Evolutionary conservation across 371 early-diverging fungal species (phyloP).

Genomic region (Zancudomyces culisetae): DNA sequence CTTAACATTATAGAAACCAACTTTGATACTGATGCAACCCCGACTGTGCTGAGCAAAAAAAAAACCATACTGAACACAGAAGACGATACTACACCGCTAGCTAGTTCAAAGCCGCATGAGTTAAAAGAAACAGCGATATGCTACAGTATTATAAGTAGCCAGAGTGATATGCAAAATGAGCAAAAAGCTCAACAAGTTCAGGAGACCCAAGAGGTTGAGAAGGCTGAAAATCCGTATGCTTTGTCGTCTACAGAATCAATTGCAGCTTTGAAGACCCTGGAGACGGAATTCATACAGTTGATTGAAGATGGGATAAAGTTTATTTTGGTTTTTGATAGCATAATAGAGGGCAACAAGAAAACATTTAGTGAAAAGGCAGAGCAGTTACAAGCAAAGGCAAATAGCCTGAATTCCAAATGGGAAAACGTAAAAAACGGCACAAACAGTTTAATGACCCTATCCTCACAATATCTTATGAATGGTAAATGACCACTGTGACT

Average conservation of each 20-base stretch:
- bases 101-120: too few relatives aligned
- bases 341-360: background rate
- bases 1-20: too few relatives aligned
- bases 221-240: background rate
- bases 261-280: background rate
- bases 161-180: background rate
- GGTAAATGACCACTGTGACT: background rate
- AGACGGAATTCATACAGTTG: background rate
- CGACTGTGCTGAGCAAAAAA: too few relatives aligned
- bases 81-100: too few relatives aligned
- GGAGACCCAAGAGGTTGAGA: background rate
- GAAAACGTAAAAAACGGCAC: background rate
- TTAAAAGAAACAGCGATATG: too few relatives aligned
- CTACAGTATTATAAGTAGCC: too few relatives aligned
- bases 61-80: too few relatives aligned
- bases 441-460: background rate
- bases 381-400: background rate
- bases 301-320: background rate
- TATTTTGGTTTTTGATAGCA: background rate
- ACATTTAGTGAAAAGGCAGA: background rate
- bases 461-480: background rate
- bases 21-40: too few relatives aligned
- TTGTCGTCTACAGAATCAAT: background rate
- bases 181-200: background rate
- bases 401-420: background rate